Evolutionary conservation across 106 monocot genomes (phyloP), one percentile per base, ranked within the genome.

Genomic region (Acorus gramineus): DNA sequence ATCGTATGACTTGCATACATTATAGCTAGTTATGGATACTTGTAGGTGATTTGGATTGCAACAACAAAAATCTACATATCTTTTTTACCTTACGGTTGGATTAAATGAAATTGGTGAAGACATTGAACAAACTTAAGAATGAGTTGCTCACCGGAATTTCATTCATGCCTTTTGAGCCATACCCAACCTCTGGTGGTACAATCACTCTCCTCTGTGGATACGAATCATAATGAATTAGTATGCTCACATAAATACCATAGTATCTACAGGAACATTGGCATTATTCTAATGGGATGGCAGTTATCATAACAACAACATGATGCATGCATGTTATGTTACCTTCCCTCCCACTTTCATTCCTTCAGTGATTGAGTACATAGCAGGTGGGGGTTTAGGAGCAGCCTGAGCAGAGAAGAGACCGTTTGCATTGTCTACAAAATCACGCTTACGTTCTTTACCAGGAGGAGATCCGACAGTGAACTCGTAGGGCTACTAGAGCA

Each of bases 301-400:
- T 28, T 28, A 28, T 28, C 28, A 28, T 28, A 48, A 8, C 55
- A 9, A 49, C 42, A 50, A 59, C 4, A 64, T 42, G 8, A 78
- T 53, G 46, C 42, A 47, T 51, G 42, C 49, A 14, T 42, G 2
- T 42, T 42, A 47, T 46, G 11, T 68, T 73, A 84, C 89, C 93
- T 86, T 94, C 9, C 89, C 93, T 14, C 93, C 93, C 11, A 89
- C 86, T 82, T 66, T 78, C 93, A 94, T 94, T 52, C 93, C 93
- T 80, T 94, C 89, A 14, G 86, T 78, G 56, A 89, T 55, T 11
- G 79, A 57, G 66, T 94, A 94, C 84, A 89, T 64, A 43, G 84
- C 93, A 6, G 89, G 65, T 42, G 93, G 93, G 3, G 93, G 93
- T 52, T 94, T 94, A 44, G 93, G 93, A 28, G 93, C 72, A 59